phyloP scores from a whole-genome alignment of 805 yeast genomes.

The Yarrowia keelungensis region DNA sequence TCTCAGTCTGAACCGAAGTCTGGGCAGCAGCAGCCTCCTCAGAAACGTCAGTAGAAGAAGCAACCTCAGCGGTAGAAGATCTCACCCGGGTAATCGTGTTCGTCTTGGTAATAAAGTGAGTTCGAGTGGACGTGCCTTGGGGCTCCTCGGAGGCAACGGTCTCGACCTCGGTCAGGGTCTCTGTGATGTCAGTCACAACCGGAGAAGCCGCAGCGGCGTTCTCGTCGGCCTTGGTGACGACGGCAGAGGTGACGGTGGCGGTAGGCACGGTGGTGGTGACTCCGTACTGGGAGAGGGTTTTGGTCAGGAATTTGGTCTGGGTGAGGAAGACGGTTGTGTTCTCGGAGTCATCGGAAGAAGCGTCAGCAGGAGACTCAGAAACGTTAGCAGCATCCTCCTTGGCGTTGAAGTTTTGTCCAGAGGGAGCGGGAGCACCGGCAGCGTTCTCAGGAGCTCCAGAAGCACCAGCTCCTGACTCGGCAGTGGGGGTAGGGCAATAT shows the following conservation, averaged over 20 bases:
- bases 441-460: background rate
- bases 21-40: conserved; percentile 13
- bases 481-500: conserved; percentile 34
- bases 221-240: conserved; percentile 12
- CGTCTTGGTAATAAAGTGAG: conserved; percentile 25
- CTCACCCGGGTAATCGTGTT: conserved; percentile 17
- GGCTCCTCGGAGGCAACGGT: conserved; percentile 21
- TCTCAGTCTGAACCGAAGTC: background rate
- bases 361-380: background rate
- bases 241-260: conserved; percentile 29
- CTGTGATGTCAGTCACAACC: conserved; percentile 24
- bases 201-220: conserved; percentile 25
- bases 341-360: background rate
- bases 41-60: background rate
- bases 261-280: conserved; percentile 32
- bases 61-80: background rate
- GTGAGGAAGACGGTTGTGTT: conserved; percentile 31
- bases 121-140: conserved; percentile 26
- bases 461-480: no score
- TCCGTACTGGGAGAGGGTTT: conserved; percentile 29
- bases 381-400: background rate
- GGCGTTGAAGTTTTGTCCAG: conserved; percentile 26
- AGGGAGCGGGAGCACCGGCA: conserved; percentile 1
- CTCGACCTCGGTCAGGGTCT: conserved; percentile 29
- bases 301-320: conserved; percentile 31